Percentiles rank a stretch among this genome's conserved stretches.
Evolutionary conservation across 371 early-diverging fungal genomes (phyloP).

Genomic region (Vairimorpha ceranae): DNA sequence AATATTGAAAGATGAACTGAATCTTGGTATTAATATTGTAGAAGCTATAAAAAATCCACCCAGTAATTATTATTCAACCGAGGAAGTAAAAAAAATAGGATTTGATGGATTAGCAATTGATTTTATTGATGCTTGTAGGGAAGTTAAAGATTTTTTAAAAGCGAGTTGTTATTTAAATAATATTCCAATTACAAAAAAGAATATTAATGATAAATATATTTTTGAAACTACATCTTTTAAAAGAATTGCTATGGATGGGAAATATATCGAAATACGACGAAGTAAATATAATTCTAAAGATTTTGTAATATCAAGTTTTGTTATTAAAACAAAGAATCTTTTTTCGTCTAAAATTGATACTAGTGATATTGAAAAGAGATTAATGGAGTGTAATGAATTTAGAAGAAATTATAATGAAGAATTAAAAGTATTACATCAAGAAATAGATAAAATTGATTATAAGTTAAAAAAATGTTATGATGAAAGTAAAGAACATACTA

Average conservation of each 20-base stretch:
- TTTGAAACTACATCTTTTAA: conserved; percentile 49
- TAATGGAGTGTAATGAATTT: conserved; percentile 28
- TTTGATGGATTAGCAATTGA: conserved; percentile 59
- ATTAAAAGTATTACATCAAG: conserved; percentile 18
- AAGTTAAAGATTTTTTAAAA: conserved; percentile 52
- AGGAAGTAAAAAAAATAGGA: conserved; percentile 25
- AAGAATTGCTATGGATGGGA: conserved; percentile 53
- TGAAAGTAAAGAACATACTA: conserved; percentile 22
- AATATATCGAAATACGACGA: conserved; percentile 59
- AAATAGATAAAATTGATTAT: conserved; percentile 1
- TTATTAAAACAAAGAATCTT: conserved; percentile 39
- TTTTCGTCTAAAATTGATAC: conserved; percentile 38
- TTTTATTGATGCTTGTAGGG: conserved; percentile 56
- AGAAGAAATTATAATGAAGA: conserved; percentile 39
- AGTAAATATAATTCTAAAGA: conserved; percentile 56
- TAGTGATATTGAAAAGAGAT: conserved; percentile 26
- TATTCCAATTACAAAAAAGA: not conserved
- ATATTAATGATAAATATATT: conserved; percentile 50
- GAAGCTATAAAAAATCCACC: conserved; percentile 34
- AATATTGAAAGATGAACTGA: conserved; percentile 60
- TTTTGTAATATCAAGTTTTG: conserved; percentile 28
- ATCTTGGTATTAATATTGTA: conserved; percentile 56
- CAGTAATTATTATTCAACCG: not conserved
- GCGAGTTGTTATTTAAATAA: conserved; percentile 46
- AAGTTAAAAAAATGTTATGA: conserved; percentile 8